Evolutionary conservation across 306 rosid species (phyloP).

Genomic region (Prunus mira): DNA sequence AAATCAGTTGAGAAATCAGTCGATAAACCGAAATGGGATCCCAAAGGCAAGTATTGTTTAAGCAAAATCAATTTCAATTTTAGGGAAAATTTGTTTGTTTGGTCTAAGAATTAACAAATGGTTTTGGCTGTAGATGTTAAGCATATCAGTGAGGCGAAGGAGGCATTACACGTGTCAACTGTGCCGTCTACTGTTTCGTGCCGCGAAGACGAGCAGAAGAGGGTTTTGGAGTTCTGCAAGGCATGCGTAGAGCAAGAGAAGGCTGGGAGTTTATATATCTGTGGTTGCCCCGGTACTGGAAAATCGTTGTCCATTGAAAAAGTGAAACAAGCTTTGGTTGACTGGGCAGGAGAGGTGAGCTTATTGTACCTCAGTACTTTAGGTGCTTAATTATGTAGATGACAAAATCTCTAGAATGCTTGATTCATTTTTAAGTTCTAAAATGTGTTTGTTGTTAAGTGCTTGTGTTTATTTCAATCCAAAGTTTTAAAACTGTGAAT

Average conservation of each 20-base stretch:
- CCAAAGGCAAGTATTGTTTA: slow-evolving; percentile 45
- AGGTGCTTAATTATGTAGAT: not conserved
- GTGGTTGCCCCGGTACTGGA: slow-evolving; percentile 95
- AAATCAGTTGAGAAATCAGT: slow-evolving; percentile 22
- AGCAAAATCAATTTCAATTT: not conserved
- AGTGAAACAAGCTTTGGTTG: slow-evolving; percentile 48
- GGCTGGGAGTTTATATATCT: slow-evolving; percentile 75
- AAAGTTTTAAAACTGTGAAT: not conserved
- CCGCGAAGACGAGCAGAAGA: slow-evolving; percentile 73
- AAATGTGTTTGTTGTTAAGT: not conserved
- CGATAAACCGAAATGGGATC: slow-evolving; percentile 54
- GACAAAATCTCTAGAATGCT: not conserved
- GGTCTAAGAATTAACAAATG: not conserved
- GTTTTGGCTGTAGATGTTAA: slow-evolving; percentile 43
- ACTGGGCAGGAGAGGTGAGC: slow-evolving; percentile 67
- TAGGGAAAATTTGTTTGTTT: not conserved
- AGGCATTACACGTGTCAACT: slow-evolving; percentile 69
- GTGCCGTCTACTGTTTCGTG: slow-evolving; percentile 61
- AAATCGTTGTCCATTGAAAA: slow-evolving; percentile 76
- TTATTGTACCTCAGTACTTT: not conserved
- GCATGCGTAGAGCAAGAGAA: slow-evolving; percentile 56
- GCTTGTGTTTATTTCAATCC: not conserved
- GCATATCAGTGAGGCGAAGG: slow-evolving; percentile 60
- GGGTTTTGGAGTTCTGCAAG: slow-evolving; percentile 72
- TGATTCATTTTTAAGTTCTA: not conserved